A percentile compares a stretch with the other conserved stretches of the same genome.
Evolutionary conservation across 305 asterid genomes (phyloP).

Genomic region (Solanum hybrid): DNA sequence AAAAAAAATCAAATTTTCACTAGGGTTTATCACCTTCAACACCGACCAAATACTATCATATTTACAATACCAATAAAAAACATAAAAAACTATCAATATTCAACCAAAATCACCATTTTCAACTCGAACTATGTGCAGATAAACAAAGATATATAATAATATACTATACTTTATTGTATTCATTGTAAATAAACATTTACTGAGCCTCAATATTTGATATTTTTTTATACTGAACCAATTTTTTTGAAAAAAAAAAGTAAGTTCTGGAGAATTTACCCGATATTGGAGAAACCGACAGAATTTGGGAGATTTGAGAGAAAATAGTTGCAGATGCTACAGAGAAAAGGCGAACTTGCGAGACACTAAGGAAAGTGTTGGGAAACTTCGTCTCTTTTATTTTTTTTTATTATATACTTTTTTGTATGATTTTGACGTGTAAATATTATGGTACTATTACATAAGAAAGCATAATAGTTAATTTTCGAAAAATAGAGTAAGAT

Average conservation of each 20-base stretch:
- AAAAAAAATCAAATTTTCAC: neutral
- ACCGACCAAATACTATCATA: neutral
- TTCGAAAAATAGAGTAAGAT: neutral
- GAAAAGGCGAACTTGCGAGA: neutral
- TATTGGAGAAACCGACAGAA: neutral
- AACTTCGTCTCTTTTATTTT: neutral
- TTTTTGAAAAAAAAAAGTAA: neutral
- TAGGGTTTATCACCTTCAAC: neutral
- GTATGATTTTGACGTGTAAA: neutral
- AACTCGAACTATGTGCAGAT: neutral
- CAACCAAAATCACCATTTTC: neutral
- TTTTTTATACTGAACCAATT: neutral
- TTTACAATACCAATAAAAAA: neutral
- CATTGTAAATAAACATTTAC: neutral
- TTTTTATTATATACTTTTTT: neutral
- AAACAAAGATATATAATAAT: neutral
- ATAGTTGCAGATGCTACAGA: neutral
- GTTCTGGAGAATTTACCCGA: neutral
- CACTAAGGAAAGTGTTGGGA: neutral
- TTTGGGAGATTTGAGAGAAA: neutral
- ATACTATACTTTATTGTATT: neutral
- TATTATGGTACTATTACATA: too few species aligned
- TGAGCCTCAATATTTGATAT: neutral
- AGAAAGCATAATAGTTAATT: neutral
- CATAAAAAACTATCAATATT: neutral